Percentiles rank a stretch among this genome's conserved stretches.
Conservation (phyloP, 495 filamentous ascomycete species). For the Beverwykella pulmonaria region DNA sequence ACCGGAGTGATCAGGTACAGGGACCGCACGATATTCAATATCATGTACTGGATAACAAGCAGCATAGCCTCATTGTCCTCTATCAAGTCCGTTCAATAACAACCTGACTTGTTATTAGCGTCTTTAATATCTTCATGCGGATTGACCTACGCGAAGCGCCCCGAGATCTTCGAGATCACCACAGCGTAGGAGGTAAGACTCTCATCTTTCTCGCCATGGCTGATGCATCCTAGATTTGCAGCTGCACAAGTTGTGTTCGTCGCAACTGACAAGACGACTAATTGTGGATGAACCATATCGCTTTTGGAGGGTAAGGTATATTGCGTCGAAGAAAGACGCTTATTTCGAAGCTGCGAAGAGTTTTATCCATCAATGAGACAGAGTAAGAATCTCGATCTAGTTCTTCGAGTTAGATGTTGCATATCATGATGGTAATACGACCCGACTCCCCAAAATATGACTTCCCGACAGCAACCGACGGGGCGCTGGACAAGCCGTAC, state of each 20-base stretch:
- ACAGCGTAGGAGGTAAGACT: conserved; percentile 9
- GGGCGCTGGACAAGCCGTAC: too few species aligned
- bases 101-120: conserved; percentile 1
- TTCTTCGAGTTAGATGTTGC: too few species aligned
- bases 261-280: not conserved
- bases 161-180: conserved; percentile 4
- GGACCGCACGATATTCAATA: not conserved
- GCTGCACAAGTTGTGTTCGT: conserved; percentile 17
- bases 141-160: conserved; percentile 6
- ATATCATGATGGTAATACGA: too few species aligned
- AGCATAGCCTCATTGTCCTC: conserved; percentile 9
- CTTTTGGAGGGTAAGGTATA: too few species aligned
- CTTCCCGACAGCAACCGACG: too few species aligned
- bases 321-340: too few species aligned
- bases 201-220: not conserved
- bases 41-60: conserved; percentile 13
- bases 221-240: not conserved
- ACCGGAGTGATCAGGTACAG: not conserved
- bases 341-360: too few species aligned
- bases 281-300: not conserved
- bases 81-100: not conserved
- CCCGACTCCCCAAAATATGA: too few species aligned
- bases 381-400: too few species aligned
- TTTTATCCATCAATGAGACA: too few species aligned
- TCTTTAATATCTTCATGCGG: not conserved